Percentiles rank a stretch among this genome's conserved stretches.
phyloP scores from a whole-genome alignment of 306 rosid species.

The Lathyrus sativus region DNA sequence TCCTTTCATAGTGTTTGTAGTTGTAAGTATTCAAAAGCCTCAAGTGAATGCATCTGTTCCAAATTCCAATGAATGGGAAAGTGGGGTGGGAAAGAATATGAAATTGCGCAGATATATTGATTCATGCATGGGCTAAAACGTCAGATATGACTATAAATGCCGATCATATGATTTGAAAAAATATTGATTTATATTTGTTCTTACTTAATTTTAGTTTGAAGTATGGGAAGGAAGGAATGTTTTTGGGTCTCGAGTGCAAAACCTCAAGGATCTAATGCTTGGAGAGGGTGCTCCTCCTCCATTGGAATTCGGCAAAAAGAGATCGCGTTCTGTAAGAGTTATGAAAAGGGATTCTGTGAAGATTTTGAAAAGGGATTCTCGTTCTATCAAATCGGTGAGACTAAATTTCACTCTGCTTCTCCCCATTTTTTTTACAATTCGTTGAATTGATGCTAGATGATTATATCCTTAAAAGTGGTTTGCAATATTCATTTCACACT shows the following conservation, averaged over 20 bases:
- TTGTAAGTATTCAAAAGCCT: constrained; percentile 11
- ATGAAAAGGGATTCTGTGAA: constrained; percentile 72
- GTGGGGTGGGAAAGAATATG: constrained; percentile 1
- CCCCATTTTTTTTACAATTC: constrained; percentile 5
- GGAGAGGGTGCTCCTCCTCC: constrained; percentile 79
- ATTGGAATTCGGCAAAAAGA: constrained; percentile 70
- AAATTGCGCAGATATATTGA: not conserved
- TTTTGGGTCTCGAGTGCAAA: constrained; percentile 72
- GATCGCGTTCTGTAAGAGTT: constrained; percentile 71
- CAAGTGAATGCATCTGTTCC: not conserved
- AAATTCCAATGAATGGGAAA: constrained; percentile 9
- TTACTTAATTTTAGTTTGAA: constrained; percentile 57
- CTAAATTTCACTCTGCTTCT: constrained; percentile 1
- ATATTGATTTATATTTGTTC: constrained; percentile 23
- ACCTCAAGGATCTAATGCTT: constrained; percentile 78
- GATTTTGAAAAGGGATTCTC: constrained; percentile 82
- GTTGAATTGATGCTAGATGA: constrained; percentile 27
- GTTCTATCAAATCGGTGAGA: constrained; percentile 83
- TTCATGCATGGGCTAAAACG: constrained; percentile 27
- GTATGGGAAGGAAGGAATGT: constrained; percentile 93
- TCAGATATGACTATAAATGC: constrained; percentile 14
- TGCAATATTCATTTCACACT: constrained; percentile 27
- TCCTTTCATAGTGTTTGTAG: constrained; percentile 20
- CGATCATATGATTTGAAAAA: constrained; percentile 28
- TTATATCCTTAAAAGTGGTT: constrained; percentile 17